A percentile compares a stretch with the other conserved stretches of the same genome.
Conservation (phyloP, 2,329 filamentous ascomycete species). For the Arthroderma sp. region DNA sequence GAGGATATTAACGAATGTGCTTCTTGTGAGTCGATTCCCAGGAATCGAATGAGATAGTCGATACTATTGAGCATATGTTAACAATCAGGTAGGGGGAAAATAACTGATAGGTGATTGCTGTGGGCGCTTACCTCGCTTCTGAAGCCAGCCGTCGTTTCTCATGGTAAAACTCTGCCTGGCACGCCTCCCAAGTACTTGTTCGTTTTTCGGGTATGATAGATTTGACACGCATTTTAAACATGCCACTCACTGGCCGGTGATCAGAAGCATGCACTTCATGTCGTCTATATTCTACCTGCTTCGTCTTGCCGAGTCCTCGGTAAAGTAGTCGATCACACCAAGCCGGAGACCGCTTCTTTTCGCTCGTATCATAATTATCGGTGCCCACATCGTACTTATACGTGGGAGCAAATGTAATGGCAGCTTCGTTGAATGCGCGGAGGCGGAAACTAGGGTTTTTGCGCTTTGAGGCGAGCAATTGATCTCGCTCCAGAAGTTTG, state of each 20-base stretch:
- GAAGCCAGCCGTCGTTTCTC: conserved; percentile 54
- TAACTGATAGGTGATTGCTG: neutral
- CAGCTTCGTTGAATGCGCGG: conserved; percentile 76
- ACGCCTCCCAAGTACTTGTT: conserved; percentile 55
- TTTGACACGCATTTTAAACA: conserved; percentile 74
- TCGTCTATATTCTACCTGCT: conserved; percentile 74
- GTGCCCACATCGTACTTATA: conserved; percentile 98
- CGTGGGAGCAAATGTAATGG: conserved; percentile 84
- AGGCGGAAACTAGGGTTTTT: conserved; percentile 84
- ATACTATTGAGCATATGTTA: conserved; percentile 32
- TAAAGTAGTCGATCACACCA: conserved; percentile 96
- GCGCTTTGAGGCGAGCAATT: conserved; percentile 75
- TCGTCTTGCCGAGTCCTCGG: conserved; percentile 64
- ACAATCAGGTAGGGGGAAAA: neutral
- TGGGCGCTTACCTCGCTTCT: conserved; percentile 59
- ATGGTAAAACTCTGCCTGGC: conserved; percentile 60
- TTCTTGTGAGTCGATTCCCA: conserved; percentile 43
- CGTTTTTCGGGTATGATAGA: conserved; percentile 57
- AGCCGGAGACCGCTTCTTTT: conserved; percentile 85
- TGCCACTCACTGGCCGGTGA: conserved; percentile 80
- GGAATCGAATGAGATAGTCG: conserved; percentile 51
- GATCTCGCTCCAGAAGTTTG: conserved; percentile 85
- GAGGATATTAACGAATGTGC: conserved; percentile 32
- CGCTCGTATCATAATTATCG: conserved; percentile 83
- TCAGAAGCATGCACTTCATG: conserved; percentile 88